A percentile compares a stretch with the other conserved stretches of the same genome.
Conservation (phyloP, 1,284 basidiomycete genomes). For the Apiotrichum veenhuisii region DNA sequence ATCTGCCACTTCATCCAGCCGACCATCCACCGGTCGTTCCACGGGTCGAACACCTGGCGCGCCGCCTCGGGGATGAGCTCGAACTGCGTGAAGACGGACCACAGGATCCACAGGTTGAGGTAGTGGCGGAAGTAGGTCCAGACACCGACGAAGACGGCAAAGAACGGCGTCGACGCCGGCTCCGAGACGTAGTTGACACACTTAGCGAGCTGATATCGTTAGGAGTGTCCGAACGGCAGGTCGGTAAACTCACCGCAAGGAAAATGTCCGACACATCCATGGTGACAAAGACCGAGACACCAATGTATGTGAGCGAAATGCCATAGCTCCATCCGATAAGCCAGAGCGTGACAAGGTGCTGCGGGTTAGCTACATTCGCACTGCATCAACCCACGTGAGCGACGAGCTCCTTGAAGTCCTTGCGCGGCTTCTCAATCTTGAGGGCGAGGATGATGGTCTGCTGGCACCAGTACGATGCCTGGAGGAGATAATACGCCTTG, state of each 20-base stretch:
- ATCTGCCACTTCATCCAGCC: conserved; percentile 80
- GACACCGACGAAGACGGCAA: conserved; percentile 64
- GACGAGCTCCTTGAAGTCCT: conserved; percentile 83
- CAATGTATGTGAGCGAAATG: conserved; percentile 75
- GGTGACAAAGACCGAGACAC: conserved; percentile 87
- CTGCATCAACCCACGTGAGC: conserved; percentile 50
- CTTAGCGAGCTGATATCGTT: conserved; percentile 82
- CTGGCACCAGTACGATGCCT: conserved; percentile 88
- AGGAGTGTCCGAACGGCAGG: background rate
- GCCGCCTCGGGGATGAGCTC: conserved; percentile 70
- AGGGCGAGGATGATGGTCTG: conserved; percentile 84
- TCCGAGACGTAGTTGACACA: conserved; percentile 80
- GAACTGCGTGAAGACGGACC: conserved; percentile 79
- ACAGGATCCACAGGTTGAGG: conserved; percentile 80
- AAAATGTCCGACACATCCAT: conserved; percentile 95
- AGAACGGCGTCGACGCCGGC: conserved; percentile 61
- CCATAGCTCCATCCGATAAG: conserved; percentile 89
- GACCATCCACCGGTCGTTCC: conserved; percentile 66
- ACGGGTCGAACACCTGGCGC: conserved; percentile 55
- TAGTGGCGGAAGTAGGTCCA: conserved; percentile 98
- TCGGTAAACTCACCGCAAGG: conserved; percentile 63
- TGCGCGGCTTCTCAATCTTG: conserved; percentile 85
- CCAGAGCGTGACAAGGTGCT: conserved; percentile 95
- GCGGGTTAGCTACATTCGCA: conserved; percentile 30
- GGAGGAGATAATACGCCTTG: conserved; percentile 89